Percentiles rank a stretch among this genome's conserved stretches.
phyloP scores from a whole-genome alignment of 2,329 filamentous ascomycete genomes.

The Ophiostoma angusticollis region DNA sequence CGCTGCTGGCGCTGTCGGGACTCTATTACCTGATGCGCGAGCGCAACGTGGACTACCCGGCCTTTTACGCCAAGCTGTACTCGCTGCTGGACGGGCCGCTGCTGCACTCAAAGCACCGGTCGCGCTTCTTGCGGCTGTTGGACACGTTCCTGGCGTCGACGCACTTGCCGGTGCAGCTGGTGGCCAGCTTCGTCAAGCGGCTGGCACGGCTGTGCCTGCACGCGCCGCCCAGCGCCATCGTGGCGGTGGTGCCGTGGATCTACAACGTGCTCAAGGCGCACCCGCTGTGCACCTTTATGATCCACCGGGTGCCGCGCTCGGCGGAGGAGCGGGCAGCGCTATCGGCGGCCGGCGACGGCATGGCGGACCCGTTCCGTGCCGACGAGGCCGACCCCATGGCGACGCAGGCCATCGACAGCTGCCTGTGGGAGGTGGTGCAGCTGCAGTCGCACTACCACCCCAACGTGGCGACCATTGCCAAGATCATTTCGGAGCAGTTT shows the following conservation, averaged over 20 bases:
- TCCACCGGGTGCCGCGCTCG: conserved; percentile 62
- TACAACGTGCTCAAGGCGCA: conserved; percentile 91
- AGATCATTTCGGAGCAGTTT: conserved; percentile 92
- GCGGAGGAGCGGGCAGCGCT: conserved; percentile 38
- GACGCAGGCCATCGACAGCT: conserved; percentile 80
- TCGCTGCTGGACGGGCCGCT: conserved; percentile 76
- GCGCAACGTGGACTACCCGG: conserved; percentile 90
- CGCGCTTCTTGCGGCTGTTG: conserved; percentile 81
- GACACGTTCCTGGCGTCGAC: conserved; percentile 84
- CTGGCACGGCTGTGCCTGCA: conserved; percentile 72
- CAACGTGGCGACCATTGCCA: conserved; percentile 85
- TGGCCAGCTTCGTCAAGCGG: conserved; percentile 95
- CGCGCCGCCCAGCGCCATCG: conserved; percentile 79
- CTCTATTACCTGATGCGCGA: conserved; percentile 91
- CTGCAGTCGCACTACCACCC: conserved; percentile 91
- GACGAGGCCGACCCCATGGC: conserved; percentile 70
- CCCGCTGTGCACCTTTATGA: conserved; percentile 87
- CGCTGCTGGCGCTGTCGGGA: conserved; percentile 77
- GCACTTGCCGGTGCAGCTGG: conserved; percentile 78
- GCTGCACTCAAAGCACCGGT: conserved; percentile 87
- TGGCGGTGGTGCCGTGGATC: conserved; percentile 79
- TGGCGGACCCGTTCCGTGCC: conserved; percentile 63
- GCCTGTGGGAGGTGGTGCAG: conserved; percentile 87
- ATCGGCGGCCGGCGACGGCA: conserved; percentile 45
- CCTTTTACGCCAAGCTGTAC: conserved; percentile 89